Evolutionary conservation across 2,329 filamentous ascomycete genomes (phyloP).

Genomic region (Sporothrix globosa): DNA sequence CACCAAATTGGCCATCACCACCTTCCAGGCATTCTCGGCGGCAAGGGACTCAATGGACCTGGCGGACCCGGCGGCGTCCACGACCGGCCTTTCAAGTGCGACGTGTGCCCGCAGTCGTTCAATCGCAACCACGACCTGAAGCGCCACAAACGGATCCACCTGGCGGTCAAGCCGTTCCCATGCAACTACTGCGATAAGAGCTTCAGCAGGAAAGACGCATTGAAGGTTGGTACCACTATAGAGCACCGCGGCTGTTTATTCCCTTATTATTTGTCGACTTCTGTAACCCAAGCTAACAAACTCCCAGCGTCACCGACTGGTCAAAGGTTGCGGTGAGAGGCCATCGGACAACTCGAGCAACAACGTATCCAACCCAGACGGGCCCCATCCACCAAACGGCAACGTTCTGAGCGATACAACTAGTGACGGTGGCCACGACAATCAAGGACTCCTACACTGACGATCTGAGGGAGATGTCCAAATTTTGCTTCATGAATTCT

Average conservation of each 20-base stretch:
- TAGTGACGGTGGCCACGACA: slow-evolving; percentile 29
- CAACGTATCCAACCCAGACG: not conserved
- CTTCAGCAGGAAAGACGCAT: slow-evolving; percentile 92
- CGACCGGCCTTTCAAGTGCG: slow-evolving; percentile 92
- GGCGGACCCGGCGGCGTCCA: slow-evolving; percentile 50
- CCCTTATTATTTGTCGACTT: slow-evolving; percentile 9
- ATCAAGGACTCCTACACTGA: slow-evolving; percentile 25
- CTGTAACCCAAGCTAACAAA: slow-evolving; percentile 4
- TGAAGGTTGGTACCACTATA: slow-evolving; percentile 71
- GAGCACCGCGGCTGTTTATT: not conserved
- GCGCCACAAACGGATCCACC: slow-evolving; percentile 90
- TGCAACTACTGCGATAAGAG: slow-evolving; percentile 92
- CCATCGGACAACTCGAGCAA: slow-evolving; percentile 16
- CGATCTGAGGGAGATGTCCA: not conserved
- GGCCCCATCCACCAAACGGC: slow-evolving; percentile 19
- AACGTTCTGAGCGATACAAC: slow-evolving; percentile 30
- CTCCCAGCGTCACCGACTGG: slow-evolving; percentile 61
- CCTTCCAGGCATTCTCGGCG: slow-evolving; percentile 58
- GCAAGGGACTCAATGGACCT: slow-evolving; percentile 44
- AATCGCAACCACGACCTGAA: slow-evolving; percentile 97
- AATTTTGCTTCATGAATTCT: too few species aligned
- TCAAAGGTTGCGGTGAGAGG: slow-evolving; percentile 63
- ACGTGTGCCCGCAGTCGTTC: slow-evolving; percentile 89
- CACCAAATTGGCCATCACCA: slow-evolving; percentile 42
- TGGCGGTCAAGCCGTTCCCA: slow-evolving; percentile 93